Base-by-base conservation (phyloP, 2,329 filamentous ascomycete species). In the Fusarium sp. region DNA sequence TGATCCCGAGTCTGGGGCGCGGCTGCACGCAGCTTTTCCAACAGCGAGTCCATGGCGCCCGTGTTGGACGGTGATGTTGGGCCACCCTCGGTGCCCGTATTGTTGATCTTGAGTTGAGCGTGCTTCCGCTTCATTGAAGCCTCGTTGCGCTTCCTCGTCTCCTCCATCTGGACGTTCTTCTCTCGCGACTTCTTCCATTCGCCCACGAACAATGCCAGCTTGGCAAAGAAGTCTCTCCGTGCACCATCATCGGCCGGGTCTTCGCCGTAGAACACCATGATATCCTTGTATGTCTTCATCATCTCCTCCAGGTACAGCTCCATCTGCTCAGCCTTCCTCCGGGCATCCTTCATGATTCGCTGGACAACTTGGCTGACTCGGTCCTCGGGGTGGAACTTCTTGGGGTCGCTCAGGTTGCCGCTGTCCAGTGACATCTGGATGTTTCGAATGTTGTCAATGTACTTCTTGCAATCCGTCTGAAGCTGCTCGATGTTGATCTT, bases 361-460 rank as follows among this genome's bases (percentile, higher is more conserved):
- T 98, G 95, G 65, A 98, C 95, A 36, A 98, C 89, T 83, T 97
- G 94, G 72, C 93, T 93, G 50, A 98, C 95, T 70, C 97, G 94
- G 82, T 99, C 97, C 84, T 98, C 94, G 20, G 97, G 96, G 81
- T 99, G 97, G 88, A 99, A 99, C 79, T 96, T 97, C 88, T 97
- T 98, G 52, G 96, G 93, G 81, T 99, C 97, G 81, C 95, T 98
- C 73, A 99, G 87, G 82, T 98, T 98, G 78, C 97, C 97, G 36
- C 92, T 93, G 83, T 99, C 97, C 60, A 99, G 89, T 27, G 95
- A 97, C 83, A 91, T 91, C 83, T 99, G 97, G 33, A 98, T 91
- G 80, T 98, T 98, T 82, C 93, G 94, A 85, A 99, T 93, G 81
- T 97, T 98, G 84, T 95, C 92, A 76, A 98, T 96, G 85, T 98